Evolutionary conservation across 768 basidiomycete genomes (phyloP).

Genomic region (Pleurotus pulmonarius): DNA sequence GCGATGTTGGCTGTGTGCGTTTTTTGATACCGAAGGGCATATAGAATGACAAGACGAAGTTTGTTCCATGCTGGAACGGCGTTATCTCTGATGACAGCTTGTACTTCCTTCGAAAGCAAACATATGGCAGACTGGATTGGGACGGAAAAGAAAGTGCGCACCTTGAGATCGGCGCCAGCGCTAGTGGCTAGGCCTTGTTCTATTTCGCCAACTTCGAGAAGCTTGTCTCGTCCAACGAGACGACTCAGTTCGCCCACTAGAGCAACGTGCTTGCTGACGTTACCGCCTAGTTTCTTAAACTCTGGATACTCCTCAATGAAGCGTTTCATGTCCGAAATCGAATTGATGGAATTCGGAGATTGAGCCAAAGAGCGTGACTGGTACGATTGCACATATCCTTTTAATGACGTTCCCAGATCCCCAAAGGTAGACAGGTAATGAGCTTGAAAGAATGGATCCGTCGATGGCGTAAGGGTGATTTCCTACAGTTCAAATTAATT

Average conservation of each 20-base stretch:
- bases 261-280: constrained; percentile 98
- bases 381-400: constrained; percentile 92
- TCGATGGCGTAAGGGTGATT: constrained; percentile 86
- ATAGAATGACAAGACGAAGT: constrained; percentile 86
- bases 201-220: constrained; percentile 89
- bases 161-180: constrained; percentile 86
- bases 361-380: constrained; percentile 78
- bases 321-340: constrained; percentile 93
- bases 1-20: constrained; percentile 78
- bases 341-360: constrained; percentile 80
- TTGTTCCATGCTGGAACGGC: constrained; percentile 76
- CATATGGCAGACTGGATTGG: not conserved
- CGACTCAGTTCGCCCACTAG: constrained; percentile 94
- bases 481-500: constrained; percentile 49
- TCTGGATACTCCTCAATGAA: constrained; percentile 99
- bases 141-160: constrained; percentile 24
- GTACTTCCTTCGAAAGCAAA: constrained; percentile 59
- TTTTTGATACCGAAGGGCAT: constrained; percentile 94
- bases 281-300: constrained; percentile 92
- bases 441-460: constrained; percentile 91
- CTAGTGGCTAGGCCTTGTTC: constrained; percentile 96
- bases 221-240: constrained; percentile 78
- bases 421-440: constrained; percentile 94
- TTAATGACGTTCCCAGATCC: constrained; percentile 88
- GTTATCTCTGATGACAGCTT: constrained; percentile 67